Conservation (phyloP, 139 green algal species). For the Bryopsis sp. region DNA sequence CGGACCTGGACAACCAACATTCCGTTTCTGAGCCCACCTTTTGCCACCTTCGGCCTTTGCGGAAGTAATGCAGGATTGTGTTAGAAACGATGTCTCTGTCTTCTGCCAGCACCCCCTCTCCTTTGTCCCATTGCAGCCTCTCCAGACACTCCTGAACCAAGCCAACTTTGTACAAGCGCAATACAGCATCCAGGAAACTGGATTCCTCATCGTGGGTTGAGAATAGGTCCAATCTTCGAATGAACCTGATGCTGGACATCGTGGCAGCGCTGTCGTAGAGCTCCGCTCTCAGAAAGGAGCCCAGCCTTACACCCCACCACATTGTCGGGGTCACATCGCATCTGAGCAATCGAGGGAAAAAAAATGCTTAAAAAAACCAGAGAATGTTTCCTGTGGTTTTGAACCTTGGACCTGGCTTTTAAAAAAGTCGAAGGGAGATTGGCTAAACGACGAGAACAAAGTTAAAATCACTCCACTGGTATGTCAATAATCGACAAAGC, state of each 20-base stretch:
- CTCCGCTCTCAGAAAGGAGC: conserved; percentile 6
- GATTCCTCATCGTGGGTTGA: not conserved
- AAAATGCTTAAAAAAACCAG: no score
- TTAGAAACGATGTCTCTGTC: conserved; percentile 4
- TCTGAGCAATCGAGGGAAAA: no score
- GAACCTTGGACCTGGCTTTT: no score
- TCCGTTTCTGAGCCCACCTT: conserved; percentile 5
- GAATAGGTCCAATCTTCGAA: conserved; percentile 2
- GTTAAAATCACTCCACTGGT: no score
- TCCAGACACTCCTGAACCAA: not conserved
- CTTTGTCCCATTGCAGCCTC: conserved; percentile 15
- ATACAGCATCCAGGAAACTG: conserved; percentile 4
- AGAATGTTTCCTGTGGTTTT: no score
- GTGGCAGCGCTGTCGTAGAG: conserved; percentile 15
- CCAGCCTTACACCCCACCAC: not conserved
- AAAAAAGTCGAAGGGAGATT: not conserved
- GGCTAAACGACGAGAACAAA: not conserved
- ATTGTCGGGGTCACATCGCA: conserved; percentile 15
- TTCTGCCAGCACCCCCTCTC: not conserved
- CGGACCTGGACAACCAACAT: no score
- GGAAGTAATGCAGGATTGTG: conserved; percentile 8
- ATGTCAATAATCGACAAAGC: no score
- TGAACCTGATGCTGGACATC: not conserved
- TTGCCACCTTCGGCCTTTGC: conserved; percentile 7
- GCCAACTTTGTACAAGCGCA: not conserved